Base-by-base conservation (phyloP, 441 rosid species). In the Croton setiger region DNA sequence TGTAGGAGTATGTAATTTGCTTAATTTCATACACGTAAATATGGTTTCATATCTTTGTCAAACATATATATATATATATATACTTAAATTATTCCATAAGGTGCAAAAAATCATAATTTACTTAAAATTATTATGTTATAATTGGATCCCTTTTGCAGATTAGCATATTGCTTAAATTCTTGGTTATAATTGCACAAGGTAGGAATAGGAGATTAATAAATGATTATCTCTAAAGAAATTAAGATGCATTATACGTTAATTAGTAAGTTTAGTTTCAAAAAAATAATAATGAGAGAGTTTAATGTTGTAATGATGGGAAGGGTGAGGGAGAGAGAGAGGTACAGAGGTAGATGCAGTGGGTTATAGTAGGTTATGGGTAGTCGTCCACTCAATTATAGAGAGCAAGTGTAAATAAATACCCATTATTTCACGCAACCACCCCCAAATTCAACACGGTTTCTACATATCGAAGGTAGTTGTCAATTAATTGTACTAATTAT, bases 361-460 rank as follows among this genome's bases (percentile, higher is more conserved):
- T 47, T 47, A 47, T 12, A n/a, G 4, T n/a, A n/a, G n/a, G 0
- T 33, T 15, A 48, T 48, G n/a, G 31, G 14, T 54, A 18, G 37
- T 2, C 20, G 66, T 37, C 62, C 31, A 23, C 52, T 52, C 66
- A 59, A 12, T 23, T 21, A 43, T 49, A 63, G 68, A 39, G 43
- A 70, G 70, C 63, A 67, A 45, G 51, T 17, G n/a, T 45, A 52
- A 58, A 17, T 52, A 65, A 64, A 68, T 75, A 44, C 59, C 36
- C 71, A 60, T 78, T 52, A 69, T 63, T 69, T 69, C 74, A 60
- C 21, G 31, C 75, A 69, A 73, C 82, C 4, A 75, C 79, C 82
- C 18, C 58, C 57, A 73, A 75, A 73, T 70, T 72, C 18, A 49
- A 4, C 35, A 63, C 12, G 14, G 21, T 23, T 33, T 13, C 13